These are phyloP conservation scores for Orychophragmus violaceus DNA, from an alignment of 345 rosid genomes.

Conservation along the genomic window DNA sequence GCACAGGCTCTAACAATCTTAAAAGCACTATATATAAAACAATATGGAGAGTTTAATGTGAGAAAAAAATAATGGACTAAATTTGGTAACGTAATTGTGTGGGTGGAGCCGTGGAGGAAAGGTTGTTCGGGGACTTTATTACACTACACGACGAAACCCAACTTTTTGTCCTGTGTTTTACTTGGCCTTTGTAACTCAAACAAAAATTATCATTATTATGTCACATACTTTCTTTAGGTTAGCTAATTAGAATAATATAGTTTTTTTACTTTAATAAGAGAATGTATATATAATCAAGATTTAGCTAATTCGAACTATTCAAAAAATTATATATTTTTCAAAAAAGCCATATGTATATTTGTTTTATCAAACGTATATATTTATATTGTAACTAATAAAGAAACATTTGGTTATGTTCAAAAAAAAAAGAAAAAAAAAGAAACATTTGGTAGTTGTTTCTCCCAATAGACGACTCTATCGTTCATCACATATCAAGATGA, in stretches of 20 bases:
- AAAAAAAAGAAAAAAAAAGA: too few species aligned
- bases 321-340: not conserved
- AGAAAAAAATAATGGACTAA: not conserved
- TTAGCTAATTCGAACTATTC: not conserved
- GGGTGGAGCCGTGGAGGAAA: slow-evolving; percentile 9
- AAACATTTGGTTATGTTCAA: too few species aligned
- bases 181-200: not conserved
- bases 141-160: slow-evolving; percentile 26
- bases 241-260: not conserved
- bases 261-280: not conserved
- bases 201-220: not conserved
- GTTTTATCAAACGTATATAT: not conserved
- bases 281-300: not conserved
- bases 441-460: too few species aligned
- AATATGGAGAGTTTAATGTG: not conserved
- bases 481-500: too few species aligned
- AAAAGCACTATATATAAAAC: not conserved
- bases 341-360: not conserved
- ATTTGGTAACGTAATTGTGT: not conserved
- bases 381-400: not conserved
- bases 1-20: not conserved
- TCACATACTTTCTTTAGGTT: not conserved
- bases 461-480: too few species aligned
- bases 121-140: not conserved
- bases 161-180: not conserved